Evolutionary conservation across 768 basidiomycete species (phyloP).

Genomic region (Gloeostereum incarnatum): DNA sequence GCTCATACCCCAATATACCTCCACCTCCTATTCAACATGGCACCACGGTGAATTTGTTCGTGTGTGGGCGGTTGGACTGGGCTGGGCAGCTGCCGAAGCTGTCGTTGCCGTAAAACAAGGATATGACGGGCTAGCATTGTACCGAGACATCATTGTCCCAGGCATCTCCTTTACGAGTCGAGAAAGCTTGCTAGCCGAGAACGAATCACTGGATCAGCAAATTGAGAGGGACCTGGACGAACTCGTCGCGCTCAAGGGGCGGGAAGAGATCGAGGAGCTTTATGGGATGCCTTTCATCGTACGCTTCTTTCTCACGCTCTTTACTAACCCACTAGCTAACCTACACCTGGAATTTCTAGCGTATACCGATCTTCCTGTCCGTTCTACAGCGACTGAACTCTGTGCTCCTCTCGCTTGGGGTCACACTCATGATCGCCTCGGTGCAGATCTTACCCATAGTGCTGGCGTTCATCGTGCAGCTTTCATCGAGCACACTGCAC

Average conservation of each 20-base stretch:
- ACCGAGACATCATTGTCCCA: conserved; percentile 57
- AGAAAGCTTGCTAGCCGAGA: neutral
- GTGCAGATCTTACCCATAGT: conserved; percentile 52
- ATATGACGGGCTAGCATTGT: conserved; percentile 57
- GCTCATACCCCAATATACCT: conserved; percentile 34
- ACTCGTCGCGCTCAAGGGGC: conserved; percentile 48
- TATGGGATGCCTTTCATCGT: conserved; percentile 78
- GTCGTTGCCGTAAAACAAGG: conserved; percentile 58
- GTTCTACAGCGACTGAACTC: conserved; percentile 72
- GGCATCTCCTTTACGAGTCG: neutral
- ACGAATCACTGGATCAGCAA: conserved; percentile 20
- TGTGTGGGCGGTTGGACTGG: conserved; percentile 73
- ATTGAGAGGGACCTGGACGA: conserved; percentile 62
- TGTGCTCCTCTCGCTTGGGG: conserved; percentile 60
- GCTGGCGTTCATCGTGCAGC: conserved; percentile 37
- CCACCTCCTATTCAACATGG: conserved; percentile 38
- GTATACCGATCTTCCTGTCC: conserved; percentile 71
- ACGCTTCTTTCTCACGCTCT: conserved; percentile 19
- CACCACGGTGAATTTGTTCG: conserved; percentile 47
- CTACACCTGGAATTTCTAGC: too few relatives aligned
- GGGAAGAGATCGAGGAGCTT: conserved; percentile 72
- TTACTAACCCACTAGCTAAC: conserved; percentile 1
- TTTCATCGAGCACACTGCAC: conserved; percentile 52
- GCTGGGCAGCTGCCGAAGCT: conserved; percentile 67
- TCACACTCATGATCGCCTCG: conserved; percentile 51